A percentile compares a stretch with the other conserved stretches of the same genome.
phyloP scores from a whole-genome alignment of 1,139 yeast species.

The Scheffersomyces titani region DNA sequence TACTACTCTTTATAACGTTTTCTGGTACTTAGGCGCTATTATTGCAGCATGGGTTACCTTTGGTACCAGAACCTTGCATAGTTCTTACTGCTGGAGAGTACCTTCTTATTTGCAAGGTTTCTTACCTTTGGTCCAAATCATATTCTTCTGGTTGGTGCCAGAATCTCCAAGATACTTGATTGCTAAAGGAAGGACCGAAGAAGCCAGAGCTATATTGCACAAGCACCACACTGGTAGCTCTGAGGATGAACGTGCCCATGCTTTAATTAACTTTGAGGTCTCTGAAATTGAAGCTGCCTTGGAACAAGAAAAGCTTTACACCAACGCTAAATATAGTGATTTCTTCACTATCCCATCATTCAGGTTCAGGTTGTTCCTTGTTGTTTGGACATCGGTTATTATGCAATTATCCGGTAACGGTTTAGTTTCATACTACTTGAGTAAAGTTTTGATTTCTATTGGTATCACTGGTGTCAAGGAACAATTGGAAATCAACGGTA shows the following conservation, averaged over 20 bases:
- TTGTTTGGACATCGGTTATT: constrained; percentile 32
- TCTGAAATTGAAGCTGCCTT: constrained; percentile 45
- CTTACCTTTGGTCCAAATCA: constrained; percentile 28
- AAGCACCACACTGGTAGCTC: constrained; percentile 42
- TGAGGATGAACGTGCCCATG: constrained; percentile 27
- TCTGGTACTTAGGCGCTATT: constrained; percentile 46
- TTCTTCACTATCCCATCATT: constrained; percentile 35
- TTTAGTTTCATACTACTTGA: constrained; percentile 52
- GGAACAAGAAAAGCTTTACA: constrained; percentile 30
- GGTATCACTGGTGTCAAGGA: constrained; percentile 46
- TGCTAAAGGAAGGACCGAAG: constrained; percentile 34
- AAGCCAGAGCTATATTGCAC: constrained; percentile 35
- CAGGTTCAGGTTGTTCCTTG: constrained; percentile 46
- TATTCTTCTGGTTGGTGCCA: constrained; percentile 37
- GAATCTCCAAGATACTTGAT: constrained; percentile 51
- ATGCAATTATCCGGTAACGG: constrained; percentile 57
- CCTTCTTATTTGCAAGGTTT: constrained; percentile 49
- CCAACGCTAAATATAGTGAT: constrained; percentile 31
- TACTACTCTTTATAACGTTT: constrained; percentile 52
- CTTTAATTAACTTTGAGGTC: constrained; percentile 45
- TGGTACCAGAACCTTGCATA: constrained; percentile 39
- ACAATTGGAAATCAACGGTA: constrained; percentile 50
- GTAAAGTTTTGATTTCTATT: constrained; percentile 47
- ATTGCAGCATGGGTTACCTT: constrained; percentile 57
- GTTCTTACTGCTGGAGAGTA: constrained; percentile 42